Base-by-base conservation (phyloP, 1,284 basidiomycete species). In the Moniliella sp. region DNA sequence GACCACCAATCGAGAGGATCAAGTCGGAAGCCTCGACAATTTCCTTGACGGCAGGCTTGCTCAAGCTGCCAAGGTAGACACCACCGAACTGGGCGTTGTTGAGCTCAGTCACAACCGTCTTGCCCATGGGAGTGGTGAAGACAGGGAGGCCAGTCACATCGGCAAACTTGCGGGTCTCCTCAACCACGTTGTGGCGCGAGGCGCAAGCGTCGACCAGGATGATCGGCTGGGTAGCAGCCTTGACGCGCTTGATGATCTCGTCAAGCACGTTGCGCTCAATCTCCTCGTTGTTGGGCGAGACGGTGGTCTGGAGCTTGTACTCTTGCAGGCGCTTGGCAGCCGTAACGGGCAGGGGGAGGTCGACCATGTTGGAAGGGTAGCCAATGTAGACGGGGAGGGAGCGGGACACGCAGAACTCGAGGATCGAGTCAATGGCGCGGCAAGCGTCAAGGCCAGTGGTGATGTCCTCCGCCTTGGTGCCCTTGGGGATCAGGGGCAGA, bases 181-280 rank as follows among this genome's bases (percentile, higher is more conserved):
- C 57, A 25, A 69, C 69, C 25, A 75, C 75, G 36, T 75, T 72
- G 48, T 83, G 83, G 10, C 84, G 72, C 33, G 75, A 69, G 0
- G 78, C n/a, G n/a, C 86, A 91, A 1, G 81, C 82, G 53, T 94
- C 86, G 23, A 84, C 74, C 10, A 93, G 70, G 32, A 91, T 69
- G 34, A 82, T 65, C 0, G 76, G 74, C 35, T 77, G 70, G 50
- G 72, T 62, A 3, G 75, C 75, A 5, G 67, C 64, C 30, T 73
- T 65, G 27, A 82, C 72, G 13, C 70, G 68, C 30, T 70, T 66
- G 12, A 67, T 58, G 42, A 86, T 79, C 43, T 76, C 71, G 5
- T 28, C 21, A 4, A 39, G 16, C n/a, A n/a, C n/a, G 15, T 15
- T 36, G 12, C 10, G 25, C 45, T 81, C 75, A 7, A 71, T 69